A percentile compares a stretch with the other conserved stretches of the same genome.
phyloP scores from a whole-genome alignment of 2,329 filamentous ascomycete genomes.

The Stagonosporopsis chrysanthemi region DNA sequence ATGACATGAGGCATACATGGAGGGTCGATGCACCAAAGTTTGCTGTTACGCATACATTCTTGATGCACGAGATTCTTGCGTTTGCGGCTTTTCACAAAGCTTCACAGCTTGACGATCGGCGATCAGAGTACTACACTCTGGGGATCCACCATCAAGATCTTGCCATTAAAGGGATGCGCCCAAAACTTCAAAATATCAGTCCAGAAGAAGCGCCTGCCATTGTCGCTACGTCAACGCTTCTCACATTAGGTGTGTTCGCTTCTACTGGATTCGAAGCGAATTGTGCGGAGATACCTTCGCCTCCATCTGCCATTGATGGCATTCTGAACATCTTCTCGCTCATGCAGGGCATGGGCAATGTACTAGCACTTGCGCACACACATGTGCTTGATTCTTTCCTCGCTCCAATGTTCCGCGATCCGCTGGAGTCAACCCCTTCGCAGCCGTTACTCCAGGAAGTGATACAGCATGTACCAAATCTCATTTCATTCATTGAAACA shows the following conservation, averaged over 20 bases:
- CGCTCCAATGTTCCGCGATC: conserved; percentile 30
- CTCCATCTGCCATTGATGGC: conserved; percentile 37
- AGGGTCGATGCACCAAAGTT: conserved; percentile 44
- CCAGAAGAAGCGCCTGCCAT: conserved; percentile 41
- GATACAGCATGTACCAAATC: conserved; percentile 27
- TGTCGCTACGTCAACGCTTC: conserved; percentile 41
- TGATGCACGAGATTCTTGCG: conserved; percentile 54
- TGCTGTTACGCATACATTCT: conserved; percentile 45
- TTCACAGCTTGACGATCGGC: conserved; percentile 35
- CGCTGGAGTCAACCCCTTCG: conserved; percentile 28
- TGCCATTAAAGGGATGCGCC: conserved; percentile 43
- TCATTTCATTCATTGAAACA: conserved; percentile 33
- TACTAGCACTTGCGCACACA: conserved; percentile 34
- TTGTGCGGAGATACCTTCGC: conserved; percentile 8
- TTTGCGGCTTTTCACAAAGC: conserved; percentile 51
- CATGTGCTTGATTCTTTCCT: conserved; percentile 36
- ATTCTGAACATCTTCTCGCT: conserved; percentile 45
- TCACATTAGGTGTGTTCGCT: conserved; percentile 43
- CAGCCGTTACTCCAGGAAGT: conserved; percentile 42
- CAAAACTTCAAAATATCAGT: conserved; percentile 38
- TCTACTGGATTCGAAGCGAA: conserved; percentile 38
- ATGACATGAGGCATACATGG: conserved; percentile 45
- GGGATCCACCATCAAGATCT: conserved; percentile 49
- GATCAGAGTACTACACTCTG: conserved; percentile 41
- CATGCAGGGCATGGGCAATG: conserved; percentile 45